A percentile compares a stretch with the other conserved stretches of the same genome.
phyloP scores from a whole-genome alignment of 2,329 filamentous ascomycete species.

The Phoma sp. region DNA sequence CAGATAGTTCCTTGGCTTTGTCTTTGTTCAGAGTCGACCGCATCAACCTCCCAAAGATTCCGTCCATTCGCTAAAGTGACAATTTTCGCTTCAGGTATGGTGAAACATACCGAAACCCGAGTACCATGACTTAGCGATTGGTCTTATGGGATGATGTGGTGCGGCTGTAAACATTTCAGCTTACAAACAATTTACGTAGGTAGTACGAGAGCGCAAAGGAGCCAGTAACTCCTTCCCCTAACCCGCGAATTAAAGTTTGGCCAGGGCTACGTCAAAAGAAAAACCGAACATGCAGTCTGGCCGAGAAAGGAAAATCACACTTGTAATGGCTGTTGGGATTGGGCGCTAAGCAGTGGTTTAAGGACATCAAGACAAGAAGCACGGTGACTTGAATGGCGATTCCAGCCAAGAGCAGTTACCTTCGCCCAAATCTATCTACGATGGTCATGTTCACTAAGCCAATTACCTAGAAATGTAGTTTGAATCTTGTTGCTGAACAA shows the following conservation, averaged over 20 bases:
- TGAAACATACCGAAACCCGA: slow-evolving; percentile 25
- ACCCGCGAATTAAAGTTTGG: slow-evolving; percentile 8
- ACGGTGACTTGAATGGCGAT: slow-evolving; percentile 13
- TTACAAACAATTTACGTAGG: slow-evolving; percentile 12
- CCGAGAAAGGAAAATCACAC: slow-evolving; percentile 13
- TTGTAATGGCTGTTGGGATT: slow-evolving; percentile 14
- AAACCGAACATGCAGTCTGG: slow-evolving; percentile 6
- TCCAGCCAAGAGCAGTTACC: slow-evolving; percentile 7
- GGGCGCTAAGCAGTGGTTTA: slow-evolving; percentile 16
- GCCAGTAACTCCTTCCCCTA: slow-evolving; percentile 14
- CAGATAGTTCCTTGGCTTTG: neutral
- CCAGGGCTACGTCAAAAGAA: slow-evolving; percentile 12
- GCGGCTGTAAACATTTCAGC: neutral
- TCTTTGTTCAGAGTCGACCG: slow-evolving; percentile 6
- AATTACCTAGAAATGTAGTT: slow-evolving; percentile 4
- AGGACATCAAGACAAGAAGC: neutral
- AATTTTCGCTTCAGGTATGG: slow-evolving; percentile 36
- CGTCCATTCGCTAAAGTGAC: slow-evolving; percentile 38
- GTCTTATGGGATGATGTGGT: neutral
- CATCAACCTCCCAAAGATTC: slow-evolving; percentile 27
- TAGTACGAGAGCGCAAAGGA: slow-evolving; percentile 5
- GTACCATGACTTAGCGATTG: neutral
- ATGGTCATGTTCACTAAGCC: slow-evolving; percentile 13
- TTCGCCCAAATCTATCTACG: slow-evolving; percentile 13
- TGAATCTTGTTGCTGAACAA: slow-evolving; percentile 13